Base-by-base conservation (phyloP, 257 asterid species). In the Petrea volubilis region DNA sequence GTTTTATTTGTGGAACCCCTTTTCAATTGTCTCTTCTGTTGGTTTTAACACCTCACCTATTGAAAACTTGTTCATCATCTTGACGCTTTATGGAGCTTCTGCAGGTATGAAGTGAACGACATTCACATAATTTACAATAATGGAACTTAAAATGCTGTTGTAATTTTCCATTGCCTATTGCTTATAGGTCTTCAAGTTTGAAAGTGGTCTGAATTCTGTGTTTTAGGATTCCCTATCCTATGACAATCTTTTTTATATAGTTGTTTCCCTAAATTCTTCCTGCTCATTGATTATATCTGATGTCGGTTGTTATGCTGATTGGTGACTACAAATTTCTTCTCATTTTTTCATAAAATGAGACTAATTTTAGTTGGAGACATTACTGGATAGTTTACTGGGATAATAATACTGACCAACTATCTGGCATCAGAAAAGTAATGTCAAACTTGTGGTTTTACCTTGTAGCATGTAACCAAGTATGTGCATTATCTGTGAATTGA, bases 1-100 rank as follows among this genome's bases (percentile, higher is more conserved):
- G 89, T 88, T 76, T n/a, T 95, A 92, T 84, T 78, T 95, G 74
- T 95, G 98, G 98, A 92, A 92, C 78, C 98, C 99, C 70, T 89
- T 90, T 80, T 88, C 99, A 34, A 82, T 92, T 49, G 79, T 90
- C 68, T 88, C 99, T 15, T 85, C 96, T 79, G 77, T 95, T 79
- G 98, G 99, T 33, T 88, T 81, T 80, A 95, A 90, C 77, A 90
- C 98, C 46, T 77, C 97, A 14, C 98, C 97, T 7, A 67, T 92
- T 23, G 98, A 95, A 63, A 95, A 90, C 75, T 76, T 95, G 70
- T 87, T 90, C 44, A 79, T 88, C 64, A 64, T 95, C 83, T 58
- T 85, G 80, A 81, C 96, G 63, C 87, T 95, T 24, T 95, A 84
- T 78, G 99, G 98, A 72, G 99, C 99, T 52, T 85, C 96, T 76